Base-by-base conservation (phyloP, 345 rosid genomes). In the Microcos paniculata region DNA sequence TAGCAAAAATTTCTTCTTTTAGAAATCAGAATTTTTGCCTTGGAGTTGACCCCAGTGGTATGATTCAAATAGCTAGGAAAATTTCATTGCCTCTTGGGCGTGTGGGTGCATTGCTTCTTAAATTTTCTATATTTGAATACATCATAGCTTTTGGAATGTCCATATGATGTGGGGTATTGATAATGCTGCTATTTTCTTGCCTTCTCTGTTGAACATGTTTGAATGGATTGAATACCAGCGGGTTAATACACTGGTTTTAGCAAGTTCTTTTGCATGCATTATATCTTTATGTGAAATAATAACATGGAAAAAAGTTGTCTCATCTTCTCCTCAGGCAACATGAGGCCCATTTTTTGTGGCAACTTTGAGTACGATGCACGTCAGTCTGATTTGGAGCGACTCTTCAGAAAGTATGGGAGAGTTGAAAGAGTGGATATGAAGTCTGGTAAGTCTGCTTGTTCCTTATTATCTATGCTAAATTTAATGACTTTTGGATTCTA, bases 351-450 rank as follows among this genome's bases (percentile, higher is more conserved):
- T 72, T 95, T 95, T 77, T 95, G 99, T 63, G 98, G 98, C 8
- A 95, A 95, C 82, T 90, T 93, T 74, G 99, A 95, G 85, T 93
- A 90, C 64, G 97, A 93, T 84, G 97, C 96, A 5, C 87, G 97
- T 15, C 95, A 90, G 72, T 81, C 94, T 73, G 98, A 95, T 77
- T 74, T 95, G 76, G 98, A 92, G 65, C 80, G 98, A 19, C 97
- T 95, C 30, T 95, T 95, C 90, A 86, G 86, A 75, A 87, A 86
- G 61, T 91, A 93, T 70, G 98, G 99, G 42, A 89, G 86, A 73
- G 95, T 95, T 10, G 98, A 95, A 76, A 82, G 94, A 70, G 97
- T 95, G 77, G 97, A 95, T 76, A 89, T 95, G 97, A 95, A 92
- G 84, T 88, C 98, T 83, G 99, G 98, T 93, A 81, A 88, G 87